Evolutionary conservation across 805 yeast genomes (phyloP), one percentile per base, ranked within the genome.

Genomic region (Kodamaea lidongshanica): DNA sequence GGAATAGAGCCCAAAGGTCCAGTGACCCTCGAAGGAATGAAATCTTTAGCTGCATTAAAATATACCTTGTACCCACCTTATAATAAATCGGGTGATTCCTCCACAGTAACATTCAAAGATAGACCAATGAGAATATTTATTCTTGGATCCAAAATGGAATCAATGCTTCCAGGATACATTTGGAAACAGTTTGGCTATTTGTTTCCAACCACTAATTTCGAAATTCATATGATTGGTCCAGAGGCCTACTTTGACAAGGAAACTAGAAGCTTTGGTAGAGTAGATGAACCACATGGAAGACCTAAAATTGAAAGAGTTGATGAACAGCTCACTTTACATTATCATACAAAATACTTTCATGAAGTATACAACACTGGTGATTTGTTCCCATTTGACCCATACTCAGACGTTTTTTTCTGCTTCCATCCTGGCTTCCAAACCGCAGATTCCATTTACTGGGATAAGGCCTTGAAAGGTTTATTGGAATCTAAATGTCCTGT

Each of bases 311-410:
- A 77, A 45, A 74, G 88, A 48, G 61, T 81, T 27, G 95, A 85
- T 56, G 79, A 74, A 29, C 76, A 79, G 30, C 55, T 92, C 46
- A 67, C 82, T 16, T 69, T 88, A 43, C 73, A 80, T 35, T 80
- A 81, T 60, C 95, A 88, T 58, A 86, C 97, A 1, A 82, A 84
- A 46, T 88, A 80, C 57, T 92, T 92, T 76, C 86, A 87, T 51
- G 89, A 82, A 22, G 68, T 82, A 38, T 95, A 92, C 58, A 87
- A 87, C 47, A 79, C 85, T 28, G 92, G 88, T 47, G 96, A 89
- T 59, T 84, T 92, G 55, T 85, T 86, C 77, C 98, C 98, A 4
- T 92, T 88, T 56, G 98, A 92, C 56, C 98, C 99, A 25, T 92
- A 89, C 57, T 71, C 85, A 52, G 98, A 92, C 54, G 75, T 77